These are phyloP conservation scores for Lodderomyces margitis DNA, from an alignment of 1,139 yeast species.

Conservation along the genomic window DNA sequence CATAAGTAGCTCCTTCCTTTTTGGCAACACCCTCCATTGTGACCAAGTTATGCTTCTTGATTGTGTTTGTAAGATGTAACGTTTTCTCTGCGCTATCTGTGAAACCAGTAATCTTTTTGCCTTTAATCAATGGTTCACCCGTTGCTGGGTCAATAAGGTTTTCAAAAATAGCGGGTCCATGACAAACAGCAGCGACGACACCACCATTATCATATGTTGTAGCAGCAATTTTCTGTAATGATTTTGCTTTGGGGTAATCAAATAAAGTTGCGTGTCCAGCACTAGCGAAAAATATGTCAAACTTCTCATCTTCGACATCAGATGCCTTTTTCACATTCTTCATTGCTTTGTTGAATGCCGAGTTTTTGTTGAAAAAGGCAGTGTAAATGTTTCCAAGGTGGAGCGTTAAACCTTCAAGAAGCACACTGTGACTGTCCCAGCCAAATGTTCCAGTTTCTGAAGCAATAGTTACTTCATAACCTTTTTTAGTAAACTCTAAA, in stretches of 20 bases:
- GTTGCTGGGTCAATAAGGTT: slow-evolving; percentile 26
- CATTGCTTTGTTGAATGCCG: slow-evolving; percentile 36
- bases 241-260: slow-evolving; percentile 54
- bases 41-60: slow-evolving; percentile 32
- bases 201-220: slow-evolving; percentile 51
- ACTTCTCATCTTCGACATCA: slow-evolving; percentile 47
- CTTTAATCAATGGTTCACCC: slow-evolving; percentile 47
- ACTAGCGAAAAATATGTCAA: slow-evolving; percentile 54
- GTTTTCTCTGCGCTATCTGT: slow-evolving; percentile 52
- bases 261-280: slow-evolving; percentile 64
- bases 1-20: slow-evolving; percentile 42
- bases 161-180: slow-evolving; percentile 59
- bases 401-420: slow-evolving; percentile 31
- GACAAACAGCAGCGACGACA: slow-evolving; percentile 65
- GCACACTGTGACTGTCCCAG: slow-evolving; percentile 52
- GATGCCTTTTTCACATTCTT: slow-evolving; percentile 39
- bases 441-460: slow-evolving; percentile 59
- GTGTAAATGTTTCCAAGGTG: slow-evolving; percentile 39
- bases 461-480: slow-evolving; percentile 52
- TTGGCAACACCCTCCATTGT: slow-evolving; percentile 37
- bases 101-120: slow-evolving; percentile 59
- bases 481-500: slow-evolving; percentile 42
- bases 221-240: slow-evolving; percentile 43
- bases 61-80: slow-evolving; percentile 33
- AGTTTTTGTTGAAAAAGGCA: slow-evolving; percentile 33